Conservation (phyloP, 306 rosid genomes). For the Malus asiatica region DNA sequence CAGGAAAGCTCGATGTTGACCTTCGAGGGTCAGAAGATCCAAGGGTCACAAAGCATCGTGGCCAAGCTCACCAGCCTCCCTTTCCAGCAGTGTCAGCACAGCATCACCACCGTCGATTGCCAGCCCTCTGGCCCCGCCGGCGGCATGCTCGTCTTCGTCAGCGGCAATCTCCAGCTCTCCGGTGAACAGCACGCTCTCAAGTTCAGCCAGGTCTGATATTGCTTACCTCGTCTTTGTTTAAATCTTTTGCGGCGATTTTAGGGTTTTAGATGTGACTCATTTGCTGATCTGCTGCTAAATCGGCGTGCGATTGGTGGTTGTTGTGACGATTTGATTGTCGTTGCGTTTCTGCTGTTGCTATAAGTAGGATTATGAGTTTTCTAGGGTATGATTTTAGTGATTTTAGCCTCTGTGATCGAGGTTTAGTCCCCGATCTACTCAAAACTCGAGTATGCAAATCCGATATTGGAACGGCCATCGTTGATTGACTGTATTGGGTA, state of each 20-base stretch:
- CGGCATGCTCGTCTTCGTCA: conserved; percentile 88
- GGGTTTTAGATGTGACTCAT: neutral
- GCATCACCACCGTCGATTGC: conserved; percentile 75
- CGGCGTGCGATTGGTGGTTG: neutral
- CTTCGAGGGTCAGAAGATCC: conserved; percentile 92
- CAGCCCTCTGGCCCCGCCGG: conserved; percentile 79
- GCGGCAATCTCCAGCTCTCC: conserved; percentile 85
- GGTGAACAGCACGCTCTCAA: conserved; percentile 91
- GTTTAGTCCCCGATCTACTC: neutral
- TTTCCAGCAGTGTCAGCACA: conserved; percentile 86
- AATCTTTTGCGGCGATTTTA: neutral
- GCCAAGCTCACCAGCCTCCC: conserved; percentile 79
- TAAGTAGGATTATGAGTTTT: neutral
- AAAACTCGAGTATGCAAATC: neutral
- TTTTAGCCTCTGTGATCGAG: neutral
- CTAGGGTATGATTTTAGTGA: neutral
- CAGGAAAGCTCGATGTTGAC: conserved; percentile 82
- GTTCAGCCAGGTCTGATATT: conserved; percentile 70
- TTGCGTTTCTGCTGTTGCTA: neutral
- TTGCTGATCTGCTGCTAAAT: neutral
- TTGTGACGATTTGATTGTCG: neutral
- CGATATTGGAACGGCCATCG: neutral
- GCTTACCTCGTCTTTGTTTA: neutral
- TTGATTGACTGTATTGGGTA: neutral
- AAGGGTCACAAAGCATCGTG: conserved; percentile 61